phyloP scores from a whole-genome alignment of 2,329 filamentous ascomycete genomes.

The Calonectria hongkongensis region DNA sequence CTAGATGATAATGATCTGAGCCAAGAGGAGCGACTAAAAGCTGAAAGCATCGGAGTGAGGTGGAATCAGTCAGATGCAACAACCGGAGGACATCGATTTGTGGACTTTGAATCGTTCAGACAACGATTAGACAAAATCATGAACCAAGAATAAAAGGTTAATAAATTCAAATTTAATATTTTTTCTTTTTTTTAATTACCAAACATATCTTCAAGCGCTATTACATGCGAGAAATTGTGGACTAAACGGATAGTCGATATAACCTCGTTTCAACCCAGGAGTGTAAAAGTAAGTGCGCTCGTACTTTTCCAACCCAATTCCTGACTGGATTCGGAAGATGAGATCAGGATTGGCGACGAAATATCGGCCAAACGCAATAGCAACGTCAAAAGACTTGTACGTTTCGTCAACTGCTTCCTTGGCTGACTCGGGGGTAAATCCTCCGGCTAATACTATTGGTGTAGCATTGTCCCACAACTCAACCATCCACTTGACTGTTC shows the following conservation, averaged over 20 bases:
- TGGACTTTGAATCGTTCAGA: not conserved
- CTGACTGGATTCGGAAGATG: slow-evolving; percentile 54
- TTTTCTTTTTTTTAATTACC: too few species aligned
- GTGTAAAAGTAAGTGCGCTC: slow-evolving; percentile 56
- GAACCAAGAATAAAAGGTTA: not conserved
- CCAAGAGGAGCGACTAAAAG: not conserved
- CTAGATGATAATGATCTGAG: not conserved
- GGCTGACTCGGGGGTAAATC: slow-evolving; percentile 54
- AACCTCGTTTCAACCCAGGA: slow-evolving; percentile 37
- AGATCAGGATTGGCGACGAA: slow-evolving; percentile 58
- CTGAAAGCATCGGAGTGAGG: not conserved
- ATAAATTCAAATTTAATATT: too few species aligned
- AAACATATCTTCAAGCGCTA: not conserved
- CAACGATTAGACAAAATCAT: not conserved
- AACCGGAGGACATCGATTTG: too few species aligned
- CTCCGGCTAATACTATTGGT: slow-evolving; percentile 60
- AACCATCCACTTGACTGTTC: slow-evolving; percentile 56
- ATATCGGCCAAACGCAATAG: slow-evolving; percentile 55
- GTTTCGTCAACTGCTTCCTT: slow-evolving; percentile 52
- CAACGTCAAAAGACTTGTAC: slow-evolving; percentile 43
- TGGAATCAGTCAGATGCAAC: not conserved
- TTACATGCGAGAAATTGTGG: slow-evolving; percentile 42
- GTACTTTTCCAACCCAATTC: slow-evolving; percentile 53
- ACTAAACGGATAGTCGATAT: slow-evolving; percentile 47
- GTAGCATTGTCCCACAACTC: slow-evolving; percentile 52